Evolutionary conservation across 257 asterid genomes (phyloP), one percentile per base, ranked within the genome.

Genomic region (Capsicum pubescens): DNA sequence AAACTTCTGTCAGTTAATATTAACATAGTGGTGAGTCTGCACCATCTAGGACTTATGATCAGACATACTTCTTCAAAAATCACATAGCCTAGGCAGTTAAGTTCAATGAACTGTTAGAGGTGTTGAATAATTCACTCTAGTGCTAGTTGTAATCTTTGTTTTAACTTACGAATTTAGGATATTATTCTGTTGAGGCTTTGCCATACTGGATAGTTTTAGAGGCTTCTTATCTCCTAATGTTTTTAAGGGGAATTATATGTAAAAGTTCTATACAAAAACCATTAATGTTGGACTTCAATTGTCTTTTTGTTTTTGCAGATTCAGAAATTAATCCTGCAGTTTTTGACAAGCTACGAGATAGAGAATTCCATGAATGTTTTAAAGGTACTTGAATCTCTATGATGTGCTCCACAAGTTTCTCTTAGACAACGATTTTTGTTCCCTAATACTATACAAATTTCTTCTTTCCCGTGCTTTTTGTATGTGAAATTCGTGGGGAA

Each of bases 321-420:
- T 57, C 92, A 96, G 88, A 94, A 92, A 89, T 94, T 96, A 72
- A 93, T 88, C 71, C 63, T 96, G 88, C 87, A 90, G 86, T 96
- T 96, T 86, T 84, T 79, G 26, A 83, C 91, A 32, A 32, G 70
- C 79, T 19, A 63, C 69, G 98, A 93, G 83, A 86, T 93, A 57
- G 97, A 89, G 82, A 87, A 88, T 32, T 96, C 94, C 89, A 91
- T 92, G 87, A 71, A 64, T 83, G 64, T 85, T 82, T 86, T 93
- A 87, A 93, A 94, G 98, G 99, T 95, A 71, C 83, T 69, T 42
- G 64, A 66, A 83, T 36, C 66, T 48, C 36, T 60, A 61, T 56
- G 48, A 74, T 39, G 63, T 55, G 13, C 63, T 76, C 26, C 26
- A 77, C 19, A 9, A 77, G 42, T 82, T 82, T 59, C 61, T n/a